These are phyloP conservation scores for Potentilla sterilis DNA, from an alignment of 306 rosid genomes.

Conservation along the genomic window DNA sequence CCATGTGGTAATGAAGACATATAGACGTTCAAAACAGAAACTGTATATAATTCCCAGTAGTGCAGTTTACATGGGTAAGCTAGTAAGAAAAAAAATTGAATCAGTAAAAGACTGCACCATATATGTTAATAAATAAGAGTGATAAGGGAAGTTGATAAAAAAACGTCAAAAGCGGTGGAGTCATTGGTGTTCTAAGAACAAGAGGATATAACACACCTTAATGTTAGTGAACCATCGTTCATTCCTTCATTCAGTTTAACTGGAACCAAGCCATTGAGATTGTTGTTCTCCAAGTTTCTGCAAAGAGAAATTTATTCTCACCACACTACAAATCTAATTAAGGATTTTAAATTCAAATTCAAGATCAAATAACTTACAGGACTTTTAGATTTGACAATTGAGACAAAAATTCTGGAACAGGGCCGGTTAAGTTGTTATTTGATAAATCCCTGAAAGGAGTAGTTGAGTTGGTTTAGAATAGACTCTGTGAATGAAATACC, in stretches of 20 bases:
- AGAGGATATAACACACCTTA: slow-evolving; percentile 29
- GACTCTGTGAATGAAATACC: neutral
- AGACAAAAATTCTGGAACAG: neutral
- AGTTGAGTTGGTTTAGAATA: neutral
- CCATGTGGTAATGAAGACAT: neutral
- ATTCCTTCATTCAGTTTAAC: slow-evolving; percentile 31
- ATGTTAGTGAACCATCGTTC: slow-evolving; percentile 31
- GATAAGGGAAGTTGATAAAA: neutral
- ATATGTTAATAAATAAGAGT: neutral
- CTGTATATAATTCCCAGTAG: neutral
- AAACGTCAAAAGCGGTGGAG: neutral
- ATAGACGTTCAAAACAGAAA: neutral
- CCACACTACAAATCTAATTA: neutral
- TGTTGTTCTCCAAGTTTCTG: slow-evolving; percentile 46
- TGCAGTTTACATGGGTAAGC: neutral
- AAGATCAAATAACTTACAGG: neutral
- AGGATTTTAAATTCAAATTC: neutral
- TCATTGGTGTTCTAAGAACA: neutral
- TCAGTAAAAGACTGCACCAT: neutral
- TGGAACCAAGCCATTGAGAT: slow-evolving; percentile 41
- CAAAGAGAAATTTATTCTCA: neutral
- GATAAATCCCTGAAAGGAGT: neutral
- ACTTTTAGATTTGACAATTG: neutral
- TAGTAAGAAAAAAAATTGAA: too few relatives aligned
- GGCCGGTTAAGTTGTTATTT: neutral